Evolutionary conservation across 495 filamentous ascomycete genomes (phyloP).

Genomic region (Tetracladium setigerum): DNA sequence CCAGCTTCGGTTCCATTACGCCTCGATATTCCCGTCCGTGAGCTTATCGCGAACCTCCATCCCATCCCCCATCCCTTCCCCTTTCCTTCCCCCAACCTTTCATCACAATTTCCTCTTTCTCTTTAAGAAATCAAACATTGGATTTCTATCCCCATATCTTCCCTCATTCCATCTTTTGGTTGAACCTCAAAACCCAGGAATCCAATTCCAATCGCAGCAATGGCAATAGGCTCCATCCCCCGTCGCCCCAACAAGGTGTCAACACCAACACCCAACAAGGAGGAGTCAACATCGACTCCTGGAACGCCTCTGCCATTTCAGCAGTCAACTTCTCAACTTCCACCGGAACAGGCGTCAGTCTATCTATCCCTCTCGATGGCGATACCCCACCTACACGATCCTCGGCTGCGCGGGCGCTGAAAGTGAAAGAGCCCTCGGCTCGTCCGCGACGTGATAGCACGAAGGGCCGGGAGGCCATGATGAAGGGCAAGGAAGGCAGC

Average conservation of each 20-base stretch:
- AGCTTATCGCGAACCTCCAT: conserved; percentile 9
- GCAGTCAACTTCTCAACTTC: conserved; percentile 39
- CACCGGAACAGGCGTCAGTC: conserved; percentile 32
- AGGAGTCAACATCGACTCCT: conserved; percentile 37
- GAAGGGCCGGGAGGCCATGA: conserved; percentile 56
- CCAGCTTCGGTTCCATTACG: background rate
- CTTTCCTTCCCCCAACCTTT: background rate
- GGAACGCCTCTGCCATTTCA: conserved; percentile 40
- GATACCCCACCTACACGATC: background rate
- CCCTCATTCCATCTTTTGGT: background rate
- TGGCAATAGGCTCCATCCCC: conserved; percentile 20
- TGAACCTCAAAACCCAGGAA: background rate
- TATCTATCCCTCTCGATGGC: conserved; percentile 40
- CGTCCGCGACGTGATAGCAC: conserved; percentile 33
- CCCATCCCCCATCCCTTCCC: conserved; percentile 13
- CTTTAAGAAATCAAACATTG: conserved; percentile 3
- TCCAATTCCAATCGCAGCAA: conserved; percentile 1
- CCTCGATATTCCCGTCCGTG: background rate
- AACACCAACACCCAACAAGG: background rate
- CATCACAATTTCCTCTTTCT: background rate
- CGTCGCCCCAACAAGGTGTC: conserved; percentile 20
- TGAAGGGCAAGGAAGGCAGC: conserved; percentile 92
- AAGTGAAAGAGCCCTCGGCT: conserved; percentile 6
- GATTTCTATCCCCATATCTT: background rate
- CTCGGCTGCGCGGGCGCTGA: background rate